Base-by-base conservation (phyloP, 1,139 yeast species). In the Yamadazyma atlantica region DNA sequence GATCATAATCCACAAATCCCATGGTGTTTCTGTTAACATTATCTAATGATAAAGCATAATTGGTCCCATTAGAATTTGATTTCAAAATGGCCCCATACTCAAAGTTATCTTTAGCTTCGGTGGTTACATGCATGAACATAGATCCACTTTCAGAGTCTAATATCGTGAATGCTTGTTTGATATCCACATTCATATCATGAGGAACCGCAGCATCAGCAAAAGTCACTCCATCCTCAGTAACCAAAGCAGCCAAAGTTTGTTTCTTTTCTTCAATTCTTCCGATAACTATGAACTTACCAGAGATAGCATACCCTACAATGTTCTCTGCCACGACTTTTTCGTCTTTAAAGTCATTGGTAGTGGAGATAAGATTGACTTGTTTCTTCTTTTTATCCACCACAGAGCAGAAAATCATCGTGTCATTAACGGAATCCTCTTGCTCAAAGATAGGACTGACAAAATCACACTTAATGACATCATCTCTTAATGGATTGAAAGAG, bases 61-160 rank as follows among this genome's bases (percentile, higher is more conserved):
- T 79, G 0, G 97, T 89, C 44, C 99, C 99, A 52, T 90, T 88
- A n/a, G 87, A 85, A 56, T 92, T 90, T 1, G 96, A 87, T 55
- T 92, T 92, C 51, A 92, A 69, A n/a, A 94, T 67, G 0, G 88
- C 70, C 7, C 98, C 98, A 60, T 60, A 82, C 51, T 88, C 95
- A 9, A 64, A 57, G 8, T 75, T 79, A 0, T 55, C 42, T 6
- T 68, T 69, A 18, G 66, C 58, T 46, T 70, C 71, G 0, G 89
- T 82, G 1, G 96, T 85, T 6, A 89, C 85, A 57, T 89, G 97
- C 64, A 92, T 60, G 60, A 90, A 85, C 5, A 92, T 69, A 0
- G 96, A 78, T 26, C 85, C 80, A 0, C 90, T 75, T 27, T 75
- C 75, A 0, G 95, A 80, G 32, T 88, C 94, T 37, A 92, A 68